Conservation (phyloP, 139 green algal genomes). For the Chlorella sorokiniana region DNA sequence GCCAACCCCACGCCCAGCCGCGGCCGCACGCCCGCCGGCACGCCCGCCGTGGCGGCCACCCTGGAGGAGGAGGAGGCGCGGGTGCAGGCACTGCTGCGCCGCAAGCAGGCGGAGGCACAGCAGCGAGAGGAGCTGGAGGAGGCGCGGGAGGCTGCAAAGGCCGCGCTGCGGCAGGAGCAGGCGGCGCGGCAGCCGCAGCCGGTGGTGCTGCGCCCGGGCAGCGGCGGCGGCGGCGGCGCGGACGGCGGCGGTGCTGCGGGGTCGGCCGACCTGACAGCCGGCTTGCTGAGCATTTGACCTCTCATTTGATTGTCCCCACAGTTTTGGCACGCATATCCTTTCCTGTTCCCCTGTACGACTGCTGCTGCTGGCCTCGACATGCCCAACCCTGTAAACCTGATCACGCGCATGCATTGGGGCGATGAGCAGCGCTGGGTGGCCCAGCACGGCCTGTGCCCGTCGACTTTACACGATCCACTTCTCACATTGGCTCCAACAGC, state of each 20-base stretch:
- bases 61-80: slow-evolving; percentile 29
- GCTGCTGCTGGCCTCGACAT: background rate
- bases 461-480: no score
- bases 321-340: background rate
- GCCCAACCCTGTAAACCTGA: no score
- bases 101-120: background rate
- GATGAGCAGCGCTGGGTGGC: no score
- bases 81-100: slow-evolving; percentile 30
- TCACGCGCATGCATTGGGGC: no score
- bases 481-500: no score
- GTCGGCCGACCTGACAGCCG: slow-evolving; percentile 10
- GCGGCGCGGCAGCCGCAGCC: background rate
- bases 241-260: background rate
- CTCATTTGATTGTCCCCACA: background rate
- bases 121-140: slow-evolving; percentile 2
- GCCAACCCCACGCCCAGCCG: slow-evolving; percentile 11
- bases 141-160: slow-evolving; percentile 6
- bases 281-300: slow-evolving; percentile 25
- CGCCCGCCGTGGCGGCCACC: slow-evolving; percentile 6
- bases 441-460: no score
- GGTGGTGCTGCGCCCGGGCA: background rate
- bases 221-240: background rate
- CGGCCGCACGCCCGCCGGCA: background rate
- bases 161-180: background rate
- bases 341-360: background rate